Conservation (phyloP, 2,329 filamentous ascomycete species). For the Calcarisporium arbuscula region DNA sequence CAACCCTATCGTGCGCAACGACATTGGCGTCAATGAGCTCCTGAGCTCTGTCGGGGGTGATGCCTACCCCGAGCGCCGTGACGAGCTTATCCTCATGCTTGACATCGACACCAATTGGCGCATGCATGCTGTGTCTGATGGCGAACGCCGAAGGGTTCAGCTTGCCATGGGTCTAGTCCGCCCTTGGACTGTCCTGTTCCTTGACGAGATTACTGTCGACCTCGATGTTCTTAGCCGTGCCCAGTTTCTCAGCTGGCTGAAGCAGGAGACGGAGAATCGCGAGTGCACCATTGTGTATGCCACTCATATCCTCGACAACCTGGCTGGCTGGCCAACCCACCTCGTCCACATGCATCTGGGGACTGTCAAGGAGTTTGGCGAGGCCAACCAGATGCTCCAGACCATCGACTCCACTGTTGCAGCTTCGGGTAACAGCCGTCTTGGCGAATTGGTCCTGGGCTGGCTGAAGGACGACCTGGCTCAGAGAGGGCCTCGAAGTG, state of each 20-base stretch:
- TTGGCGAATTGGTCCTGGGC: slow-evolving; percentile 79
- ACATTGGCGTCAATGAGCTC: slow-evolving; percentile 86
- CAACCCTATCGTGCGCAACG: slow-evolving; percentile 90
- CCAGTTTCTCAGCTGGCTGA: slow-evolving; percentile 81
- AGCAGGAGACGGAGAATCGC: slow-evolving; percentile 74
- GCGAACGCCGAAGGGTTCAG: slow-evolving; percentile 86
- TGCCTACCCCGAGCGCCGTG: slow-evolving; percentile 71
- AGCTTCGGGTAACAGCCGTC: slow-evolving; percentile 64
- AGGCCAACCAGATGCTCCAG: slow-evolving; percentile 62
- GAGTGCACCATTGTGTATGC: slow-evolving; percentile 93
- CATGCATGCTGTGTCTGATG: slow-evolving; percentile 93
- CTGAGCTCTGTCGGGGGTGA: slow-evolving; percentile 82
- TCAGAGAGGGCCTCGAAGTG: slow-evolving; percentile 69
- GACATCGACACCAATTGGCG: slow-evolving; percentile 91
- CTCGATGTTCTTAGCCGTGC: slow-evolving; percentile 79
- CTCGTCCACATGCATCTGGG: slow-evolving; percentile 94
- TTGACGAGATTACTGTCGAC: slow-evolving; percentile 97
- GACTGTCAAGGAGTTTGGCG: slow-evolving; percentile 78
- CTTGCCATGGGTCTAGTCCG: slow-evolving; percentile 90
- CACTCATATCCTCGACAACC: slow-evolving; percentile 93
- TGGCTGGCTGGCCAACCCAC: slow-evolving; percentile 92
- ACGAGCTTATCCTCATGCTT: slow-evolving; percentile 80
- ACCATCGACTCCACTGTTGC: slow-evolving; percentile 33
- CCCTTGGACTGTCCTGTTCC: slow-evolving; percentile 83
- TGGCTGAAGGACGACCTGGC: slow-evolving; percentile 81